Percentiles rank a stretch among this genome's conserved stretches.
Evolutionary conservation across 805 yeast genomes (phyloP).

Genomic region (Kodamaea nitidulidarum): DNA sequence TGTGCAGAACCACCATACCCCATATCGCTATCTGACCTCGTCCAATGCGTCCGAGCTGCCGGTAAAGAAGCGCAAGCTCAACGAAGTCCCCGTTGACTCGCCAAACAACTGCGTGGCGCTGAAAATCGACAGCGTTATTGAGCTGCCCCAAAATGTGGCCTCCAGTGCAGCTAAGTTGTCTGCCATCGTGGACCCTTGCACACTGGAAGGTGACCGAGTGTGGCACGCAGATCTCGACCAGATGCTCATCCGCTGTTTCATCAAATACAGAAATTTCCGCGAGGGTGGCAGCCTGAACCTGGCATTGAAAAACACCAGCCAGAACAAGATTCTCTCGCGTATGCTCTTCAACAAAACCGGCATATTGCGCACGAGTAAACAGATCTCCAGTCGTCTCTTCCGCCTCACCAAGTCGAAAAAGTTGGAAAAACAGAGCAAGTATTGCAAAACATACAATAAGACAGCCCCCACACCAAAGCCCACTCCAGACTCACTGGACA

Average conservation of each 20-base stretch:
- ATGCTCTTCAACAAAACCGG: constrained; percentile 38
- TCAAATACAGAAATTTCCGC: constrained; percentile 31
- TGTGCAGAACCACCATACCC: too few relatives aligned
- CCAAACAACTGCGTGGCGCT: constrained; percentile 37
- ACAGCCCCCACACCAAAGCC: constrained; percentile 11
- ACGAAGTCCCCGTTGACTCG: constrained; percentile 17
- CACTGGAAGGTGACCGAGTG: constrained; percentile 15
- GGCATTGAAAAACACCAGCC: constrained; percentile 29
- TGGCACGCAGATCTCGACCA: constrained; percentile 38
- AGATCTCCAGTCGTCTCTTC: constrained; percentile 29
- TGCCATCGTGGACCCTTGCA: constrained; percentile 4
- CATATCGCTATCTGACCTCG: too few relatives aligned
- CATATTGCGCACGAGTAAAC: constrained; percentile 33
- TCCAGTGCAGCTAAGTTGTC: constrained; percentile 4
- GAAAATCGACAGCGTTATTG: constrained; percentile 28
- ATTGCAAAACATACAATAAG: constrained; percentile 8
- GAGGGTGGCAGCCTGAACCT: constrained; percentile 18
- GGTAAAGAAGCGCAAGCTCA: not conserved
- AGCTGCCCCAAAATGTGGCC: constrained; percentile 3
- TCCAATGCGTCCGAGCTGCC: too few relatives aligned
- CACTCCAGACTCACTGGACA: too few relatives aligned
- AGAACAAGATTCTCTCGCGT: constrained; percentile 38
- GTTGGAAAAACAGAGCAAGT: constrained; percentile 16
- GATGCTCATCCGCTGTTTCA: constrained; percentile 30
- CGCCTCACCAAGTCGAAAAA: constrained; percentile 24